These are phyloP conservation scores for Eucalyptus viminalis DNA, from an alignment of 345 rosid genomes.

Conservation along the genomic window DNA sequence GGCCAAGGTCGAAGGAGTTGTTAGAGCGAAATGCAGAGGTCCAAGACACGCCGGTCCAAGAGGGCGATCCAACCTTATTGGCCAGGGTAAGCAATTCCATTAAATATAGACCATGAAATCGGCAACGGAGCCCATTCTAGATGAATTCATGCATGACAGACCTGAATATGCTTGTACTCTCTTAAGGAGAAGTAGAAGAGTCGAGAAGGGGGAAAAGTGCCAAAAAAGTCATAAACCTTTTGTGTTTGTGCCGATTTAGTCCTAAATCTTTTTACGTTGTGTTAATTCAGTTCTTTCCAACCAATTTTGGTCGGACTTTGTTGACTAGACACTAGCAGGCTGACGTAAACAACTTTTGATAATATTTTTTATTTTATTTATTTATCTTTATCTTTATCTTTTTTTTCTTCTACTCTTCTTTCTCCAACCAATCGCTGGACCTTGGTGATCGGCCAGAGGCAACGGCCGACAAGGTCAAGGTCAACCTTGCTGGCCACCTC, in stretches of 20 bases:
- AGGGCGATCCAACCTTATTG: not conserved
- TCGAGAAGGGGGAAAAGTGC: no score
- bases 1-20: not conserved
- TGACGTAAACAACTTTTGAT: no score
- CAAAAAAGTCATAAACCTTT: no score
- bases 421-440: fast-evolving
- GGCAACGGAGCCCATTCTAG: not conserved
- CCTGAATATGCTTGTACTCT: not conserved
- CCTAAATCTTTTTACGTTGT: fast-evolving
- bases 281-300: fast-evolving
- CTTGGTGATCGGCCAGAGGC: fast-evolving
- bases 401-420: no score
- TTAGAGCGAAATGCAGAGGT: not conserved
- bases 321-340: fast-evolving
- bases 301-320: no score
- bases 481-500: fast-evolving
- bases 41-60: not conserved
- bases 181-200: not conserved
- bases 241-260: no score
- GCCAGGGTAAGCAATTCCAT: not conserved
- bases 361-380: no score
- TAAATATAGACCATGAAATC: not conserved
- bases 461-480: fast-evolving
- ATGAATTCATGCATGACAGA: not conserved
- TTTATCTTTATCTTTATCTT: no score